A percentile compares a stretch with the other conserved stretches of the same genome.
Conservation (phyloP, 1,284 basidiomycete genomes). For the Puccinia hordei region DNA sequence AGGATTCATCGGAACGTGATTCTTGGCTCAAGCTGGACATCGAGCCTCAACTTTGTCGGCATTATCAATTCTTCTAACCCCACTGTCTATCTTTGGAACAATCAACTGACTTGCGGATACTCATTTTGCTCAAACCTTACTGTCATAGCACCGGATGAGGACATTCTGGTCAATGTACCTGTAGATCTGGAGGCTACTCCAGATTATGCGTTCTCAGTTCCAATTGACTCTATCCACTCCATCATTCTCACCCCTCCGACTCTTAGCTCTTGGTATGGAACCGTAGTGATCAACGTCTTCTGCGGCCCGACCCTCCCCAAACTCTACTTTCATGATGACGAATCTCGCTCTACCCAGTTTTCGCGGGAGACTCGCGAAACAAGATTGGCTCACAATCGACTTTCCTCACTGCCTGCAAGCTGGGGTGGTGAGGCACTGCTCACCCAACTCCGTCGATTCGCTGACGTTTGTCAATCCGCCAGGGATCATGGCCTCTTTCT, state of each 20-base stretch:
- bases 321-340: slow-evolving; percentile 93
- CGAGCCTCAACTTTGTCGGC: slow-evolving; percentile 29
- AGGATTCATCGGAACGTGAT: slow-evolving; percentile 60
- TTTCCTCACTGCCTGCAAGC: slow-evolving; percentile 53
- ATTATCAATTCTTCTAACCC: neutral
- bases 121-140: neutral
- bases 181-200: slow-evolving; percentile 51
- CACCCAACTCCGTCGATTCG: slow-evolving; percentile 61
- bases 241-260: slow-evolving; percentile 80
- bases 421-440: slow-evolving; percentile 73
- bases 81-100: neutral
- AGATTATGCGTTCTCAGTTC: slow-evolving; percentile 91
- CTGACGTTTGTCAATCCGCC: slow-evolving; percentile 74
- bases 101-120: neutral
- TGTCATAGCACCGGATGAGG: slow-evolving; percentile 22
- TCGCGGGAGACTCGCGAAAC: slow-evolving; percentile 54
- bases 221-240: slow-evolving; percentile 84
- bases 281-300: slow-evolving; percentile 73
- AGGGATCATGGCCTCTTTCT: slow-evolving; percentile 81
- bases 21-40: slow-evolving; percentile 41
- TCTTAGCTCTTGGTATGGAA: slow-evolving; percentile 79
- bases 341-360: slow-evolving; percentile 69
- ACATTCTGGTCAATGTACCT: slow-evolving; percentile 45
- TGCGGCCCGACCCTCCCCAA: slow-evolving; percentile 87
- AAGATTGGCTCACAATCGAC: slow-evolving; percentile 52